These are phyloP conservation scores for Vanderwaltozyma yarrowii DNA, from an alignment of 805 yeast genomes.

Conservation along the genomic window DNA sequence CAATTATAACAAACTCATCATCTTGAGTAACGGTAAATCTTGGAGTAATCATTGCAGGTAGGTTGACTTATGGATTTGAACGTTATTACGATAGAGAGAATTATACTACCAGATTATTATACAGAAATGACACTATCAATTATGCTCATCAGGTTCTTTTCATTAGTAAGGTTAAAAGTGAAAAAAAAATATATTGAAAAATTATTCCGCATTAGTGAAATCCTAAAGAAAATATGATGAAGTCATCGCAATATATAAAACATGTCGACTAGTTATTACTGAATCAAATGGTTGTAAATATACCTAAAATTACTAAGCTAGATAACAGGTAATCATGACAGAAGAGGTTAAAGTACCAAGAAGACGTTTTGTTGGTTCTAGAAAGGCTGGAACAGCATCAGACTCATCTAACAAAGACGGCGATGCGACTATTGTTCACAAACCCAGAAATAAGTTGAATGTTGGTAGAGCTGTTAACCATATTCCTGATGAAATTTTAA, in stretches of 20 bases:
- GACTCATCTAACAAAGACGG: slow-evolving; percentile 9
- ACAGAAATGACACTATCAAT: too few relatives aligned
- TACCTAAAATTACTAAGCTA: neutral
- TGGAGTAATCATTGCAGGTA: slow-evolving; percentile 69
- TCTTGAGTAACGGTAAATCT: slow-evolving; percentile 67
- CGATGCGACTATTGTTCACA: slow-evolving; percentile 18
- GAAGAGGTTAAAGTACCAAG: slow-evolving; percentile 30
- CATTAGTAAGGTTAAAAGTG: too few relatives aligned
- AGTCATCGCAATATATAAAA: slow-evolving; percentile 2
- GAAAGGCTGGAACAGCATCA: too few relatives aligned
- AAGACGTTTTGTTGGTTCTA: slow-evolving; percentile 54
- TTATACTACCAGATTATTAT: too few relatives aligned
- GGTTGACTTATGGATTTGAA: neutral
- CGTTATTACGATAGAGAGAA: too few relatives aligned
- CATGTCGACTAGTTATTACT: neutral
- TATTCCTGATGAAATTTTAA: slow-evolving; percentile 75
- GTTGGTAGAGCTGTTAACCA: slow-evolving; percentile 66
- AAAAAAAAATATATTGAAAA: too few relatives aligned
- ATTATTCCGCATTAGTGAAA: neutral
- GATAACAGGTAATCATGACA: neutral
- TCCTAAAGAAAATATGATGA: neutral
- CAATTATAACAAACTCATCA: slow-evolving; percentile 54
- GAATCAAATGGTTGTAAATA: neutral
- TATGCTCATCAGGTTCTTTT: too few relatives aligned
- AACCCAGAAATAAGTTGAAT: slow-evolving; percentile 24